These are phyloP conservation scores for Acorus calamus DNA, from an alignment of 106 monocot species.

Conservation along the genomic window DNA sequence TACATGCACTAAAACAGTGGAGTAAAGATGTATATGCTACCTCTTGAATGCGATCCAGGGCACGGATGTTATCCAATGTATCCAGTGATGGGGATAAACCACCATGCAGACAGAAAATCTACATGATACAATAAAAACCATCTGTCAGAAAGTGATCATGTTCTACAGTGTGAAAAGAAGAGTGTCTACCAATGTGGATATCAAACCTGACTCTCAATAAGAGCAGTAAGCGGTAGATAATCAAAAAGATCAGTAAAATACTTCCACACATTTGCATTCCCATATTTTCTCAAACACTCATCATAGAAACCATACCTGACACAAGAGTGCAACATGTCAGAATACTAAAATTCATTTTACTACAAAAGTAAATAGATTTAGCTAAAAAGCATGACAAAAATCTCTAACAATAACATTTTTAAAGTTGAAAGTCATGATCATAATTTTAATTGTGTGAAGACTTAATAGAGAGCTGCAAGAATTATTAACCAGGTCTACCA, in stretches of 20 bases:
- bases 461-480: too few relatives aligned
- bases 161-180: neutral
- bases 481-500: too few relatives aligned
- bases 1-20: neutral
- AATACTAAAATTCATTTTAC: too few relatives aligned
- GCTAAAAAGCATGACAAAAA: too few relatives aligned
- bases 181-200: neutral
- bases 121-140: neutral
- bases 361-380: too few relatives aligned
- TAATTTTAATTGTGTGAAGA: too few relatives aligned
- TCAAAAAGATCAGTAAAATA: slow-evolving; percentile 89
- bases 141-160: neutral
- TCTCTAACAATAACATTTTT: too few relatives aligned
- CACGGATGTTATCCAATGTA: slow-evolving; percentile 77
- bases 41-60: slow-evolving; percentile 89
- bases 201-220: slow-evolving; percentile 80
- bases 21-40: slow-evolving; percentile 19
- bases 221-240: slow-evolving; percentile 86
- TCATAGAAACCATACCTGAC: slow-evolving; percentile 92
- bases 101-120: slow-evolving; percentile 85
- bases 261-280: slow-evolving; percentile 98
- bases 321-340: neutral
- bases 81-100: slow-evolving; percentile 85
- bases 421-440: too few relatives aligned
- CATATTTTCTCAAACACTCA: slow-evolving; percentile 94